These are phyloP conservation scores for Saccharomycopsis selenospora DNA, from an alignment of 805 yeast genomes.

Conservation along the genomic window DNA sequence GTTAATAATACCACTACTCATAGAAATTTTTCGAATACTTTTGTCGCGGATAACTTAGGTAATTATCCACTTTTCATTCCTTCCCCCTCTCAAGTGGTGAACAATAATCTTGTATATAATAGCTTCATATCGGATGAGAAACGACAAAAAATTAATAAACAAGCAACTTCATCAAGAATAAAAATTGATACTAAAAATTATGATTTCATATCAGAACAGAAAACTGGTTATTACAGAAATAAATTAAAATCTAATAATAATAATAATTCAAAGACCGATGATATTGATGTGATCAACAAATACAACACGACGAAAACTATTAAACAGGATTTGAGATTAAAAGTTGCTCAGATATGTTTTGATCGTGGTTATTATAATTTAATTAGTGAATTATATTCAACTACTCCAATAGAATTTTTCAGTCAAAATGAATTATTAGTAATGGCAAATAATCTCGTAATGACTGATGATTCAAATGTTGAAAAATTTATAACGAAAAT, in stretches of 20 bases:
- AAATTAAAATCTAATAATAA: background rate
- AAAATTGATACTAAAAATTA: background rate
- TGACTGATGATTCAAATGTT: background rate
- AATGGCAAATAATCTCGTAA: background rate
- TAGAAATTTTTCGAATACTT: background rate
- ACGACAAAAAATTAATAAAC: background rate
- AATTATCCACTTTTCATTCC: background rate
- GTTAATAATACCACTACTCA: too few species aligned
- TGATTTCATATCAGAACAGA: too few species aligned
- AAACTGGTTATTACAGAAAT: too few species aligned
- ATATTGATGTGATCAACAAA: background rate
- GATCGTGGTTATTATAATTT: background rate
- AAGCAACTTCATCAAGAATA: background rate
- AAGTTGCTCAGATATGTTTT: background rate
- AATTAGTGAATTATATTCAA: background rate
- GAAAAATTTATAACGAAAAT: background rate
- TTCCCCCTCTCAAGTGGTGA: background rate
- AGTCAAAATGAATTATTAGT: background rate
- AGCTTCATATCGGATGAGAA: background rate
- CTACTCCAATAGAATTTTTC: background rate
- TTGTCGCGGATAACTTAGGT: background rate
- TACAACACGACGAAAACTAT: background rate
- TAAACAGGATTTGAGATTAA: background rate
- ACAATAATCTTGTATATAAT: slow-evolving; percentile 1
- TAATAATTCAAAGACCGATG: background rate